Conservation (phyloP, 805 yeast species). For the Cephaloascus fragrans region DNA sequence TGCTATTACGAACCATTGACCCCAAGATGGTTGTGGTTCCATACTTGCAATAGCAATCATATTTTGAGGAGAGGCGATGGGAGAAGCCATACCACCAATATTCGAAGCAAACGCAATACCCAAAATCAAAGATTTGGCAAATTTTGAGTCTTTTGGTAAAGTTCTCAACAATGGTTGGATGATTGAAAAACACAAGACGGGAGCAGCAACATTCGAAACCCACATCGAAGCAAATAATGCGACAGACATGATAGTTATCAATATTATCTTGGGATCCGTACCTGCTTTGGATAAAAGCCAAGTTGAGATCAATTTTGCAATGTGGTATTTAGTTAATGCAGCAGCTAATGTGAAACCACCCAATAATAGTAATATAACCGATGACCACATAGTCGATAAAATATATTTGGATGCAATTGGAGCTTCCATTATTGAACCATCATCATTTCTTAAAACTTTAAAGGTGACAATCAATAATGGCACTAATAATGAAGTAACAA, state of each 20-base stretch:
- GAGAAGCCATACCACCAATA: slow-evolving; percentile 46
- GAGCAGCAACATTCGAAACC: slow-evolving; percentile 50
- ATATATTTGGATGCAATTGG: slow-evolving; percentile 33
- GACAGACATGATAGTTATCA: slow-evolving; percentile 40
- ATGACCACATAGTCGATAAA: slow-evolving; percentile 42
- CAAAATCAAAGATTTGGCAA: slow-evolving; percentile 29
- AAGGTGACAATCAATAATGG: slow-evolving; percentile 38
- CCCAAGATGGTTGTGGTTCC: slow-evolving; percentile 46
- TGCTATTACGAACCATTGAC: slow-evolving; percentile 45
- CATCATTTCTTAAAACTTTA: slow-evolving; percentile 37
- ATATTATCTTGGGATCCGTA: slow-evolving; percentile 36
- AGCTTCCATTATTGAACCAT: slow-evolving; percentile 33
- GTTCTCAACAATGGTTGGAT: slow-evolving; percentile 38
- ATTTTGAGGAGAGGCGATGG: slow-evolving; percentile 46
- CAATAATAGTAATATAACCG: slow-evolving; percentile 38
- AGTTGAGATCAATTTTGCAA: slow-evolving; percentile 39
- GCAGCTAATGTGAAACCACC: slow-evolving; percentile 51
- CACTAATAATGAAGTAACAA: slow-evolving; percentile 37
- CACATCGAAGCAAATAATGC: slow-evolving; percentile 46
- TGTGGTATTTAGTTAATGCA: slow-evolving; percentile 42
- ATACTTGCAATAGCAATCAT: slow-evolving; percentile 44
- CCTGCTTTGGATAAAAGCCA: slow-evolving; percentile 41
- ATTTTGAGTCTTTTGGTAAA: slow-evolving; percentile 28
- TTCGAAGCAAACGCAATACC: slow-evolving; percentile 44
- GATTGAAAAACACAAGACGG: slow-evolving; percentile 42